phyloP scores from a whole-genome alignment of 805 yeast species.

The Lachancea mirantina region DNA sequence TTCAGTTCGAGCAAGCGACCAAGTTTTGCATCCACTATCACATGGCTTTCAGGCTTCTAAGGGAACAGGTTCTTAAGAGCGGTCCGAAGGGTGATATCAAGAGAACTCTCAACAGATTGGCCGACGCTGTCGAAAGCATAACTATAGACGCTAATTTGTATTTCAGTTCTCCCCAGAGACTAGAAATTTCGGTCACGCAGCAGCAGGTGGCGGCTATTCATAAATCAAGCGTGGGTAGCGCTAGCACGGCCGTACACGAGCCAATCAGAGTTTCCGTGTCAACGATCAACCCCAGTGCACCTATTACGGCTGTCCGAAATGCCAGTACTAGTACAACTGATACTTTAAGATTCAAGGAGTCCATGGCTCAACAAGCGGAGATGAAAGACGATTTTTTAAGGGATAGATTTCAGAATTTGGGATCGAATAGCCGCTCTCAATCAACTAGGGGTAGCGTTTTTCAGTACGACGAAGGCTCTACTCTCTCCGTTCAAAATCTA shows the following conservation, averaged over 20 bases:
- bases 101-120: constrained; percentile 44
- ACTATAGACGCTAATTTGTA: constrained; percentile 61
- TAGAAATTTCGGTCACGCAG: constrained; percentile 3
- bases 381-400: too few relatives aligned
- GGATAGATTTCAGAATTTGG: too few relatives aligned
- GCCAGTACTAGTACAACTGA: constrained; percentile 18
- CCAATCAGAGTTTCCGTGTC: constrained; percentile 6
- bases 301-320: constrained; percentile 7
- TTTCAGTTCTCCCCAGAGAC: constrained; percentile 29
- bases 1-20: constrained; percentile 48
- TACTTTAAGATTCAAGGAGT: constrained; percentile 7
- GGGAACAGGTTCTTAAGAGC: constrained; percentile 42
- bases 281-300: constrained; percentile 4
- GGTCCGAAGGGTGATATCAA: constrained; percentile 42
- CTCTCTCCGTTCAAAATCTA: constrained; percentile 11
- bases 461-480: constrained; percentile 8
- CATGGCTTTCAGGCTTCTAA: constrained; percentile 47
- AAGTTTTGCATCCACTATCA: constrained; percentile 48
- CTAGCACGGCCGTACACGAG: constrained; percentile 7
- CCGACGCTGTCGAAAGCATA: constrained; percentile 51
- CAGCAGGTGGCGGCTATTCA: constrained; percentile 1
- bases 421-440: too few relatives aligned
- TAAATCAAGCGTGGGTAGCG: constrained; percentile 5
- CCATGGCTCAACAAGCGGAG: too few relatives aligned
- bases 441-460: too few relatives aligned